These are phyloP conservation scores for Ceriops zippeliana DNA, from an alignment of 345 rosid species.

Conservation along the genomic window DNA sequence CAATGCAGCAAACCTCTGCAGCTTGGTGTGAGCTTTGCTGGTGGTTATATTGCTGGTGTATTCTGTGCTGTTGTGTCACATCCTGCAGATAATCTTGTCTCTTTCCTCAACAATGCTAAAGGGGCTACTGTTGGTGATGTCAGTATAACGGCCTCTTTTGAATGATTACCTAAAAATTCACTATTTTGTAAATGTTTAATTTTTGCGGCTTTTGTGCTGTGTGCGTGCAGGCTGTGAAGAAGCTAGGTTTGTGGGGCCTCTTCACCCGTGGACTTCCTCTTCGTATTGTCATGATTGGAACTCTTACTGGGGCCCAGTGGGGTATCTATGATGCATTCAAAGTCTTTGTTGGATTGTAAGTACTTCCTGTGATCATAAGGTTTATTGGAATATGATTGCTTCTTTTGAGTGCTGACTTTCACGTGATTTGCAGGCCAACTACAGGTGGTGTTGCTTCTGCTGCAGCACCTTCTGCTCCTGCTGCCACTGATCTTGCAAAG, in stretches of 20 bases:
- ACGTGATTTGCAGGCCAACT: conserved; percentile 64
- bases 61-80: conserved; percentile 87
- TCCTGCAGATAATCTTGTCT: conserved; percentile 94
- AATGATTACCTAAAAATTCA: not conserved
- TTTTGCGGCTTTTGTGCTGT: not conserved
- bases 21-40: conserved; percentile 91
- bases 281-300: conserved; percentile 97
- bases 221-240: conserved; percentile 81
- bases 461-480: conserved; percentile 27
- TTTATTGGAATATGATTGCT: not conserved
- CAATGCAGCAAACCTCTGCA: conserved; percentile 84
- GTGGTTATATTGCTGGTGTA: conserved; percentile 92
- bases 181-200: not conserved
- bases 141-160: conserved; percentile 20
- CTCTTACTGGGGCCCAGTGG: conserved; percentile 98
- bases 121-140: conserved; percentile 98
- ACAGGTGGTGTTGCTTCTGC: conserved; percentile 84
- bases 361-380: conserved; percentile 6
- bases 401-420: not conserved
- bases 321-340: conserved; percentile 93
- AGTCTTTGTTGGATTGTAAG: conserved; percentile 98
- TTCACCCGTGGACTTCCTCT: conserved; percentile 98
- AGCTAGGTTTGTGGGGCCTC: conserved; percentile 82
- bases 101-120: conserved; percentile 94
- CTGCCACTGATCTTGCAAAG: conserved; percentile 35